phyloP scores from a whole-genome alignment of 2,329 filamentous ascomycete genomes.

The Claviceps monticola region DNA sequence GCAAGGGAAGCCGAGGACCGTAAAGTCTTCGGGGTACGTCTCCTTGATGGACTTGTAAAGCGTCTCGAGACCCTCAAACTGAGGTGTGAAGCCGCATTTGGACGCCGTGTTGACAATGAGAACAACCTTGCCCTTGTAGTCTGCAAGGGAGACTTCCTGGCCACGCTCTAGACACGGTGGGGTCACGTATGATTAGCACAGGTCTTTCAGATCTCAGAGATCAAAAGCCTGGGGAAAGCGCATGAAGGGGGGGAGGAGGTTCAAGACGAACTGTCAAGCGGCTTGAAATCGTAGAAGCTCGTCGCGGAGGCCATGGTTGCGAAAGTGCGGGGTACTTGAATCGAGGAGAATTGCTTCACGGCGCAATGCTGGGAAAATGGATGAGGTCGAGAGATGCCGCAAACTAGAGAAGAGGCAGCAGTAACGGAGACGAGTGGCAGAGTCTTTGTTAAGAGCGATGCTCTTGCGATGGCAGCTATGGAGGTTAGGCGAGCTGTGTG shows the following conservation, averaged over 20 bases:
- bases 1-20: conserved; percentile 91
- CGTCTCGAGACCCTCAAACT: conserved; percentile 81
- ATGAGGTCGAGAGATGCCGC: not conserved
- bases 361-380: not conserved
- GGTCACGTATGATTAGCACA: conserved; percentile 7
- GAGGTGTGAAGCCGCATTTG: conserved; percentile 97
- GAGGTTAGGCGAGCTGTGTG: conserved; percentile 3
- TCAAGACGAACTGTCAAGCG: conserved; percentile 51
- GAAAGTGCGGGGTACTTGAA: conserved; percentile 2
- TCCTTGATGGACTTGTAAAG: conserved; percentile 68
- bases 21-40: conserved; percentile 61
- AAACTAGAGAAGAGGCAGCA: not conserved
- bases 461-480: not conserved
- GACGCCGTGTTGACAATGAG: conserved; percentile 95
- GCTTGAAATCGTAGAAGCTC: conserved; percentile 70
- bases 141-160: conserved; percentile 50
- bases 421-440: not conserved
- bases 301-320: conserved; percentile 27
- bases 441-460: conserved; percentile 4
- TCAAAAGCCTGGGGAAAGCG: not conserved
- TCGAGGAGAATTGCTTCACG: not conserved
- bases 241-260: not conserved
- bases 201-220: not conserved
- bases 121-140: conserved; percentile 82
- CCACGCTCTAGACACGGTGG: conserved; percentile 34